Evolutionary conservation across 2,329 filamentous ascomycete species (phyloP).

Genomic region (Alternaria sp.): DNA sequence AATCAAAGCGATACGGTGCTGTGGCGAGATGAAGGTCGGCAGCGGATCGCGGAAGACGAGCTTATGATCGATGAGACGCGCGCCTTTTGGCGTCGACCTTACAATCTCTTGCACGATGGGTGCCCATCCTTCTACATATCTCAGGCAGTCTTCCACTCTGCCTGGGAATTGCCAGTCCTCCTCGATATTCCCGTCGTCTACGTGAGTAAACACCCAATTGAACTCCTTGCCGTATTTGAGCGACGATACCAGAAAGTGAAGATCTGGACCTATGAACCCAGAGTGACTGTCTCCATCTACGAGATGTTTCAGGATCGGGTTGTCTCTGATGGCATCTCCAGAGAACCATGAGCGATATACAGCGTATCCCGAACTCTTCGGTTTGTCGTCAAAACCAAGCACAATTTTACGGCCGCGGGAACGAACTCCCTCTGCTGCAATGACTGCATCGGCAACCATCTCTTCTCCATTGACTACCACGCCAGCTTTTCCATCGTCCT

Average conservation of each 20-base stretch:
- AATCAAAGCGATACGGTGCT: constrained; percentile 57
- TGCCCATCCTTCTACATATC: constrained; percentile 41
- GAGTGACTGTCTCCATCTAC: constrained; percentile 43
- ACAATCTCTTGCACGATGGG: constrained; percentile 42
- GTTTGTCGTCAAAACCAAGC: constrained; percentile 59
- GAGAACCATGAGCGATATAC: constrained; percentile 58
- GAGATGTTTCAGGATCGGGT: constrained; percentile 37
- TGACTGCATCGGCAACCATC: constrained; percentile 56
- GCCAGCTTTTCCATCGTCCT: constrained; percentile 59
- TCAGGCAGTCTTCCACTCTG: constrained; percentile 39
- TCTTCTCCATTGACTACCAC: constrained; percentile 58
- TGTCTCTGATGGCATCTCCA: constrained; percentile 34
- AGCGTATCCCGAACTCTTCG: constrained; percentile 61
- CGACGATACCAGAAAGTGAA: constrained; percentile 46
- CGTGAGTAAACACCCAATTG: constrained; percentile 47
- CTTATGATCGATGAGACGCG: constrained; percentile 59
- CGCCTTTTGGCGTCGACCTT: constrained; percentile 40
- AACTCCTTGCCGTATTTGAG: constrained; percentile 45
- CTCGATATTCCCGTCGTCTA: constrained; percentile 48
- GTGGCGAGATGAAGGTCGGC: constrained; percentile 59
- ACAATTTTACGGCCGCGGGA: constrained; percentile 60
- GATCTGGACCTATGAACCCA: constrained; percentile 44
- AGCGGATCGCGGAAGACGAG: constrained; percentile 61
- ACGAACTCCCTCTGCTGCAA: constrained; percentile 62
- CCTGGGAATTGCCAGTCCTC: constrained; percentile 45